Conservation (phyloP, 2,329 filamentous ascomycete species). For the Gaeumannomyces tritici region DNA sequence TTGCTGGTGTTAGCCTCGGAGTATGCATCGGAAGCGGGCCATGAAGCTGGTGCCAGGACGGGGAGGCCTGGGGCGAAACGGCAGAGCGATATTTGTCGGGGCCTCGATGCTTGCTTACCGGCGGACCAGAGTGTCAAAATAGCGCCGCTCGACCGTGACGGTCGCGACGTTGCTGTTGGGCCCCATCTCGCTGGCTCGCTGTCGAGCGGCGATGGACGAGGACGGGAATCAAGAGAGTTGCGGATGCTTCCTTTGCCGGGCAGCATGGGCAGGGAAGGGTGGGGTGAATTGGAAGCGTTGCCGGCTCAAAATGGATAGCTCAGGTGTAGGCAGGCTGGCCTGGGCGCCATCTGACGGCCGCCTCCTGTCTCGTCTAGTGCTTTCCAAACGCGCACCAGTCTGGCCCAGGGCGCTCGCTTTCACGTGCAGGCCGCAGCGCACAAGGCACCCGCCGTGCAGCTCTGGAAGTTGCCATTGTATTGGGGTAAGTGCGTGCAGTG, state of each 20-base stretch:
- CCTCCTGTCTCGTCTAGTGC: background rate
- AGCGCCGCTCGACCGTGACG: constrained; percentile 49
- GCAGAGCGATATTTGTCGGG: background rate
- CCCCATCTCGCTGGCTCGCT: background rate
- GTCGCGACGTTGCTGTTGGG: constrained; percentile 18
- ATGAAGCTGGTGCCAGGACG: background rate
- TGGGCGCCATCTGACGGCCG: background rate
- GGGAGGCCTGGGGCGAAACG: background rate
- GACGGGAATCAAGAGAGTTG: background rate
- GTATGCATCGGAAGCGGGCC: background rate
- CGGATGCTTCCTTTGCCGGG: background rate
- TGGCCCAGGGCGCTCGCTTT: background rate
- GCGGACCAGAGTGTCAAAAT: constrained; percentile 52
- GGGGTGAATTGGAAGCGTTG: background rate
- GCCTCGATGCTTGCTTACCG: constrained; percentile 42
- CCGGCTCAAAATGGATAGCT: background rate
- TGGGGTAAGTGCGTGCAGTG: background rate
- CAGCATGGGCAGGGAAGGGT: background rate
- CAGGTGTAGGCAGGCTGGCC: no score
- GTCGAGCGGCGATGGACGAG: background rate
- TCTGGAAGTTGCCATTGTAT: background rate
- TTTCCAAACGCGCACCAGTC: background rate
- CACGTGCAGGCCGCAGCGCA: background rate
- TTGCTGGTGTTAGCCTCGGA: background rate
- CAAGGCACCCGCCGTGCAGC: background rate